phyloP scores from a whole-genome alignment of 2,329 filamentous ascomycete genomes.

The Sclerotinia borealis region DNA sequence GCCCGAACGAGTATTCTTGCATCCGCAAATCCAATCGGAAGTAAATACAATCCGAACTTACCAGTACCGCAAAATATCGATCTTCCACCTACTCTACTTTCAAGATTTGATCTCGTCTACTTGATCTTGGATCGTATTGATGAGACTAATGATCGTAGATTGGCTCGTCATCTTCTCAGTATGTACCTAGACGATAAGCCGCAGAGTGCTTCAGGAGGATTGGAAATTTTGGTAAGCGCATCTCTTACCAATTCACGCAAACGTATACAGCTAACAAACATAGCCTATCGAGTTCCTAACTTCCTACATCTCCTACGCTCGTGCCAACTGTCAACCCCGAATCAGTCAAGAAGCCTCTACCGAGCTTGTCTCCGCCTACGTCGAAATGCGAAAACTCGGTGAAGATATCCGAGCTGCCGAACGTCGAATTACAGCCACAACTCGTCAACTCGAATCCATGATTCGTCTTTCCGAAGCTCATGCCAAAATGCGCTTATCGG shows the following conservation, averaged over 20 bases:
- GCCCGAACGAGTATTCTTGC: constrained; percentile 92
- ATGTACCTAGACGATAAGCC: constrained; percentile 97
- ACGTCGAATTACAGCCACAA: constrained; percentile 95
- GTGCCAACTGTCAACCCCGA: constrained; percentile 74
- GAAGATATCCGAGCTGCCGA: constrained; percentile 81
- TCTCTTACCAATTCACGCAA: constrained; percentile 7
- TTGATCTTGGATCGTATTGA: constrained; percentile 92
- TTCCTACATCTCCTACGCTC: constrained; percentile 93
- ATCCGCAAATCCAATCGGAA: constrained; percentile 95
- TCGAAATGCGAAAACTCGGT: constrained; percentile 91
- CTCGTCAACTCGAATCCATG: constrained; percentile 95
- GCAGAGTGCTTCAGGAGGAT: constrained; percentile 66
- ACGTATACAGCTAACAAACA: neutral
- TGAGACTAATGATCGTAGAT: constrained; percentile 77
- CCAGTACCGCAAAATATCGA: constrained; percentile 98
- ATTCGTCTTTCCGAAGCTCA: constrained; percentile 94
- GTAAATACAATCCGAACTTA: constrained; percentile 92
- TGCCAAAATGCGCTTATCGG: constrained; percentile 89
- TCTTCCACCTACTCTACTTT: constrained; percentile 87
- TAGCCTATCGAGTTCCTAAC: constrained; percentile 93
- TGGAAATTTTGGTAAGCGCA: constrained; percentile 71
- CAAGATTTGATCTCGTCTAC: constrained; percentile 95
- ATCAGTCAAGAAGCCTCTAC: constrained; percentile 75
- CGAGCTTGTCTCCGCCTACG: constrained; percentile 80
- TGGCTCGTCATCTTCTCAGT: constrained; percentile 87